These are phyloP conservation scores for Gypsophila paniculata DNA, from an alignment of 179 eudicot genomes.

Conservation along the genomic window DNA sequence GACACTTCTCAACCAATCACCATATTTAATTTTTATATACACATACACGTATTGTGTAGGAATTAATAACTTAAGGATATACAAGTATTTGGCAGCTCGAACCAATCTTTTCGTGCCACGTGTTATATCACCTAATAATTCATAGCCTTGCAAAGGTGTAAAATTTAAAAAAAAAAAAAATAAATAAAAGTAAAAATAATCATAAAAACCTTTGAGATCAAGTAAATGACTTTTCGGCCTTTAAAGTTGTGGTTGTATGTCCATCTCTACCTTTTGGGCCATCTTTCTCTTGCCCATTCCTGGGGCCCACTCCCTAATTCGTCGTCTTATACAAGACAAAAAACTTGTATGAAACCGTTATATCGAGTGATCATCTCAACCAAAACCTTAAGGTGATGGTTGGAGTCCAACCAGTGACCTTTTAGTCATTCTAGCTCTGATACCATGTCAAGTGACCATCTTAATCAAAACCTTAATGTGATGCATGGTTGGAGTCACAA, in stretches of 20 bases:
- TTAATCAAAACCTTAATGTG: no score
- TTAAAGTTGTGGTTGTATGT: conserved; percentile 14
- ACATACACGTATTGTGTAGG: background rate
- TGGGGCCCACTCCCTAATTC: conserved; percentile 7
- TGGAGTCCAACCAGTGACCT: no score
- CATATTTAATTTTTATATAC: conserved; percentile 12
- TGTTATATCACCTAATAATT: background rate
- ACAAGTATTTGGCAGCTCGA: background rate
- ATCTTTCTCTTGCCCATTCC: background rate
- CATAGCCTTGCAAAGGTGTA: background rate
- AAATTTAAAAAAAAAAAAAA: no score
- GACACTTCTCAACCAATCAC: conserved; percentile 25
- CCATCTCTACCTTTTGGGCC: conserved; percentile 13
- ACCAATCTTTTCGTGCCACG: conserved; percentile 21
- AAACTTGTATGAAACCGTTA: no score
- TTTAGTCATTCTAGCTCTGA: no score
- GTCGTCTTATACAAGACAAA: background rate
- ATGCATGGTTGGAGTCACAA: no score
- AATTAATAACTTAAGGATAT: no score
- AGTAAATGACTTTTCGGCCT: background rate
- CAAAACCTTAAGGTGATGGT: no score
- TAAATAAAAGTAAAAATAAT: background rate
- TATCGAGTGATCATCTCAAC: no score
- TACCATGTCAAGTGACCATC: no score
- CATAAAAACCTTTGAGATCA: no score